Base-by-base conservation (phyloP, 2,329 filamentous ascomycete species). In the Cladophialophora yegresii region DNA sequence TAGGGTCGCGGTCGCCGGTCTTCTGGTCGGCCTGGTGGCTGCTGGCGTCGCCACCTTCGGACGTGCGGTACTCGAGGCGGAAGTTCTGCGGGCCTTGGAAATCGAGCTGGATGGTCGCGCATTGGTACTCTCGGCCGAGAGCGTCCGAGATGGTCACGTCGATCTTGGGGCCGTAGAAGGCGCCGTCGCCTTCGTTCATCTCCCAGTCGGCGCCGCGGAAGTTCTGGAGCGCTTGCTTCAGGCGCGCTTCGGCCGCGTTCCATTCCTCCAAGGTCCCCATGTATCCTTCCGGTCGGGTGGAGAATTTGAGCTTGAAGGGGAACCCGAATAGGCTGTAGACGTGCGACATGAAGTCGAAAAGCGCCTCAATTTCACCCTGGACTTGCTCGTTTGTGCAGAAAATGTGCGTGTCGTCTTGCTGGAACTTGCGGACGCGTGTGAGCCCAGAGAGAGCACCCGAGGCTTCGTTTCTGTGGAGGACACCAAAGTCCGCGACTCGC, bases 121-220 rank as follows among this genome's bases (percentile, higher is more conserved):
- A 96, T 78, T 96, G 90, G 81, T 88, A 90, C 65, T 93, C 91
- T 75, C 93, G 86, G 77, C 87, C 87, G 70, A 97, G 82, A 53
- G 91, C 91, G 78, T 97, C 93, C 58, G 88, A 89, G 73, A 99
- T 93, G 67, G 91, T 96, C 74, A 99, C 95, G 73, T 99, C 95
- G 72, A 98, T 96, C 85, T 99, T 99, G 58, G 95, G 95, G 1
- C 95, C 95, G 77, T 99, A 99, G 80, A 98, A 99, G 59, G 95
- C 95, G 75, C 95, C 95, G 72, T 99, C 95, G 63, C 93, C 95
- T 65, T 92, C 89, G 78, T 98, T 96, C 58, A 96, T 82, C 76
- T 91, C 89, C 95, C 95, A 99, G 68, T 87, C 82, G 36, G 87
- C 84, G 65, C 88, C 79, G 62, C 86, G 84, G 77, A 97, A 98